A percentile compares a stretch with the other conserved stretches of the same genome.
These are phyloP conservation scores for Penicillium olsonii DNA, from an alignment of 2,329 filamentous ascomycete genomes.

Conservation along the genomic window DNA sequence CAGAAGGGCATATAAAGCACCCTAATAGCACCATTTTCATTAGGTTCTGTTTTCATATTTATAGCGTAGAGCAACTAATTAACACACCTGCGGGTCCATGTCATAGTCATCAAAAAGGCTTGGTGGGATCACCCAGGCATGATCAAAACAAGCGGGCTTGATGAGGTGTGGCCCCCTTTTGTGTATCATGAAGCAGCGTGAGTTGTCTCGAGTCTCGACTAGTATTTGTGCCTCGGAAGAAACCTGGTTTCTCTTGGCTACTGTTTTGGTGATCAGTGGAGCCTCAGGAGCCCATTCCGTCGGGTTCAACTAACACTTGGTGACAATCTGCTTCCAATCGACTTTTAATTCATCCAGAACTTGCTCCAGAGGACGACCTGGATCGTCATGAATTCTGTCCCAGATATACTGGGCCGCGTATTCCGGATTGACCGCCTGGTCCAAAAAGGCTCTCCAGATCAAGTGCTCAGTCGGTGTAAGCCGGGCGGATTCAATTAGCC, in stretches of 20 bases:
- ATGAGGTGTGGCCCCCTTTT: background rate
- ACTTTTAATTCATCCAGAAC: background rate
- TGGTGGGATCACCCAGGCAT: constrained; percentile 9
- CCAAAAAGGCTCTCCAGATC: constrained; percentile 4
- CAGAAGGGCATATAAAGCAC: constrained; percentile 4
- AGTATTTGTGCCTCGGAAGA: background rate
- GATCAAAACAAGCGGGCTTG: constrained; percentile 1
- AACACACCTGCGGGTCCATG: constrained; percentile 5
- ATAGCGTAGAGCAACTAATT: fast-evolving
- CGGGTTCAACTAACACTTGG: background rate
- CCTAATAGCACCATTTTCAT: background rate
- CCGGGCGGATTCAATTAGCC: constrained; percentile 7
- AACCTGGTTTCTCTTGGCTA: background rate
- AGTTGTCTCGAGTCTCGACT: background rate
- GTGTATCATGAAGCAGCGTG: constrained; percentile 1
- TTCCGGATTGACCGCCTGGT: constrained; percentile 2
- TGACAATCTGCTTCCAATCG: constrained; percentile 5
- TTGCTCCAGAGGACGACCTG: background rate
- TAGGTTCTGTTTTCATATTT: background rate
- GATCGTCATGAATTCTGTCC: background rate
- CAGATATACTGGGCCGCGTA: constrained; percentile 7
- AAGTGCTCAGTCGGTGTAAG: constrained; percentile 10
- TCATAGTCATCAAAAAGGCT: constrained; percentile 8
- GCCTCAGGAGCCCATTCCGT: background rate
- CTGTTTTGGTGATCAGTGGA: background rate